Conservation (phyloP, 768 basidiomycete genomes). For the Macrolepiota fuliginosa region DNA sequence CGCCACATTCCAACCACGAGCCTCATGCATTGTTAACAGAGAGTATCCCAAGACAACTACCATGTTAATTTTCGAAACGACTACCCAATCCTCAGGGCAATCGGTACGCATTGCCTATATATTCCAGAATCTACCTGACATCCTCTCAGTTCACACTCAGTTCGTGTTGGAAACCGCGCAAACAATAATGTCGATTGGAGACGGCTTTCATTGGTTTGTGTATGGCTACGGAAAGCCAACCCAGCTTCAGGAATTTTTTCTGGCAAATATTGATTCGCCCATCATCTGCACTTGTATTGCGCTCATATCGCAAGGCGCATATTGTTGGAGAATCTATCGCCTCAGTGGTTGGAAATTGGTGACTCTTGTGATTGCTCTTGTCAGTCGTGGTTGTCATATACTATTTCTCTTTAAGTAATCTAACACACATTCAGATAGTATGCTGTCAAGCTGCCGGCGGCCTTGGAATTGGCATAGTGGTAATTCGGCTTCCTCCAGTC, state of each 20-base stretch:
- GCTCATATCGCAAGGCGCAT: constrained; percentile 1
- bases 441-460: neutral
- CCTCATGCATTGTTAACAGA: neutral
- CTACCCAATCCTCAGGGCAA: constrained; percentile 2
- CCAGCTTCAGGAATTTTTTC: neutral
- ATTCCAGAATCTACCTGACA: neutral
- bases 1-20: neutral
- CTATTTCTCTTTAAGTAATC: neutral
- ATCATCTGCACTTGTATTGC: neutral
- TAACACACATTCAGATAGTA: neutral
- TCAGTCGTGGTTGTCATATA: neutral
- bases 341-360: neutral
- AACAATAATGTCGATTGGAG: neutral
- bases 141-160: neutral
- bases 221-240: neutral
- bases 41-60: neutral
- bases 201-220: constrained; percentile 4
- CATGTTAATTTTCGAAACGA: constrained; percentile 1
- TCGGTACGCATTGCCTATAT: neutral
- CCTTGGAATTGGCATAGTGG: constrained; percentile 2
- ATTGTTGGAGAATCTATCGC: constrained; percentile 7
- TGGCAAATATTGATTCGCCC: constrained; percentile 3
- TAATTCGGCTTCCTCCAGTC: neutral
- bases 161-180: neutral
- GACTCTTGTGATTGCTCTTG: neutral